Conservation (phyloP, 2,329 filamentous ascomycete species). For the Ophiostoma triangulosporum region DNA sequence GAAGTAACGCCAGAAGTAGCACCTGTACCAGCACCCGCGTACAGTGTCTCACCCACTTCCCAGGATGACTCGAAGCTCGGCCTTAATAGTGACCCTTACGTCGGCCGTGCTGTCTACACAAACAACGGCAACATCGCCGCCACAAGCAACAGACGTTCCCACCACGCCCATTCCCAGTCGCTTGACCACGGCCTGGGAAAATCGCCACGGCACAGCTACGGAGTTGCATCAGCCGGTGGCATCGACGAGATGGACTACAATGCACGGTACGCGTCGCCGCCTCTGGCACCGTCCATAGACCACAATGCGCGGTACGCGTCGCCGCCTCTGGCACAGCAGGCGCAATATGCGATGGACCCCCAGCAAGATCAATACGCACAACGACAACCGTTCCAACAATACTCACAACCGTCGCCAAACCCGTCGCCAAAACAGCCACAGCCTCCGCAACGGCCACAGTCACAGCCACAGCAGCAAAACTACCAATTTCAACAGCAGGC, state of each 20-base stretch:
- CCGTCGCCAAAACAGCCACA: constrained; percentile 7
- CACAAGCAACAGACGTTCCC: constrained; percentile 18
- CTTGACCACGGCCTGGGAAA: constrained; percentile 33
- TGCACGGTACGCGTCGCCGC: constrained; percentile 11
- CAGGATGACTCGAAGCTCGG: constrained; percentile 36
- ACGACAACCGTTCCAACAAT: constrained; percentile 11
- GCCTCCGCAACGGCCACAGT: constrained; percentile 8
- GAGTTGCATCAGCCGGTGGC: constrained; percentile 1
- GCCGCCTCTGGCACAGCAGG: constrained; percentile 7
- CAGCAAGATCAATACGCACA: constrained; percentile 5
- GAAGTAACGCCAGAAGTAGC: background rate
- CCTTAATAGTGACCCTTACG: constrained; percentile 34
- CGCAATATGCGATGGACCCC: constrained; percentile 2
- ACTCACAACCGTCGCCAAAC: constrained; percentile 3
- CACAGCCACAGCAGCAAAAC: constrained; percentile 9
- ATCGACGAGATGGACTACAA: constrained; percentile 20
- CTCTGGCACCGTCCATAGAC: background rate
- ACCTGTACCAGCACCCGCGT: background rate
- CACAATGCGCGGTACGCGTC: constrained; percentile 7
- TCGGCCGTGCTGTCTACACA: constrained; percentile 14
- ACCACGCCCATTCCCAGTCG: constrained; percentile 34
- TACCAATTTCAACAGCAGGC: constrained; percentile 6
- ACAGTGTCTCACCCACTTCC: constrained; percentile 15
- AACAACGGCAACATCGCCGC: constrained; percentile 15
- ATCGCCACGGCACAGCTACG: constrained; percentile 22